Percentiles rank a stretch among this genome's conserved stretches.
phyloP scores from a whole-genome alignment of 495 filamentous ascomycete species.

The Talaromyces liani region DNA sequence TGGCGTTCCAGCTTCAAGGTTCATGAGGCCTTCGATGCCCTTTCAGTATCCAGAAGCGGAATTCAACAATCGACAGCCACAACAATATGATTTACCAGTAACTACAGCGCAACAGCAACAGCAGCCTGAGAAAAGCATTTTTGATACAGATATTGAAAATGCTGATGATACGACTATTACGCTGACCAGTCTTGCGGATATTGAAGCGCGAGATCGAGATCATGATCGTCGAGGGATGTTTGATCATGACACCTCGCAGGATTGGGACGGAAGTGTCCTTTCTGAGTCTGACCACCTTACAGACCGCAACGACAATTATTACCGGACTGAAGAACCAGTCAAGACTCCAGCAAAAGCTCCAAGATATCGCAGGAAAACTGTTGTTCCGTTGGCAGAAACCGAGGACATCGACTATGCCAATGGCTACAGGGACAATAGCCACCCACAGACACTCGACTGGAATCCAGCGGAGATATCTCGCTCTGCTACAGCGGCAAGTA shows the following conservation, averaged over 20 bases:
- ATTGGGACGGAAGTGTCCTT: constrained; percentile 8
- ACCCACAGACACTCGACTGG: not conserved
- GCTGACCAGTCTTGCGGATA: constrained; percentile 30
- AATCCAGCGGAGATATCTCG: not conserved
- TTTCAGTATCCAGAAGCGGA: not conserved
- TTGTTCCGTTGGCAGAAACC: not conserved
- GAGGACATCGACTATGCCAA: not conserved
- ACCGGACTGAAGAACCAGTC: not conserved
- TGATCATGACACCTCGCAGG: not conserved
- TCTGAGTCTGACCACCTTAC: not conserved
- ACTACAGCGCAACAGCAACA: not conserved
- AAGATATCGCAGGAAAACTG: not conserved
- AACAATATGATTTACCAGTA: not conserved
- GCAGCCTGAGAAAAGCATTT: constrained; percentile 22
- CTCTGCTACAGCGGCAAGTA: not conserved
- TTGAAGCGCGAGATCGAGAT: constrained; percentile 13
- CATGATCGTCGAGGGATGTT: not conserved
- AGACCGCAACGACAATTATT: not conserved
- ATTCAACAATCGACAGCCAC: not conserved
- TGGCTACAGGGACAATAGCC: not conserved
- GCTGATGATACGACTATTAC: constrained; percentile 41
- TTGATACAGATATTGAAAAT: constrained; percentile 41
- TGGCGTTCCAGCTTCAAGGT: not conserved
- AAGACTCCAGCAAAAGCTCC: not conserved
- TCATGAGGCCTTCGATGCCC: not conserved